Conservation (phyloP, 495 filamentous ascomycete species). For the Neurospora sp. region DNA sequence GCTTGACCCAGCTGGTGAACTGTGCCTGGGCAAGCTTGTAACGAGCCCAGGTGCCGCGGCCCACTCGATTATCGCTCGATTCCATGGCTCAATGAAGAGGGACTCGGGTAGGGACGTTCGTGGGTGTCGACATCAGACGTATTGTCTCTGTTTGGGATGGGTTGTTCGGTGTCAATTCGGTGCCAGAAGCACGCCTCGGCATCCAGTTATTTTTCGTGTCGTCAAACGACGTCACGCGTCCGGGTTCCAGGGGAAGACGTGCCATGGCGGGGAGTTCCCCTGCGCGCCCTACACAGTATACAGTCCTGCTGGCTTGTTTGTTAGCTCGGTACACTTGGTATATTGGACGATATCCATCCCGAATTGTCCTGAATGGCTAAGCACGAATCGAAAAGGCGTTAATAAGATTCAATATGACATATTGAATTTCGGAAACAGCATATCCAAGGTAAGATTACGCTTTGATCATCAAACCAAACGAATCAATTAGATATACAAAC, state of each 20-base stretch:
- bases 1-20: slow-evolving; percentile 22
- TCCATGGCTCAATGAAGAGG: background rate
- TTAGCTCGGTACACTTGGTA: no score
- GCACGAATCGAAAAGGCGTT: no score
- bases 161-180: background rate
- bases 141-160: background rate
- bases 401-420: no score
- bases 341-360: no score
- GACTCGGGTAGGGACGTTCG: background rate
- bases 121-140: background rate
- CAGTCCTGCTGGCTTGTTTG: no score
- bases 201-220: background rate
- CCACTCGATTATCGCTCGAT: background rate
- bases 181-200: background rate
- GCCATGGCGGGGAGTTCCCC: background rate
- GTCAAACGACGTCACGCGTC: background rate
- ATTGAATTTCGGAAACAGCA: no score
- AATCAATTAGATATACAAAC: no score
- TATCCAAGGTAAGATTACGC: no score
- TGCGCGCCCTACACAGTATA: background rate
- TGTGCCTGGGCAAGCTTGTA: slow-evolving; percentile 21
- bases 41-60: slow-evolving; percentile 10
- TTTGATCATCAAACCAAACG: no score
- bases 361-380: no score
- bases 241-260: background rate